Base-by-base conservation (phyloP, 179 eudicot genomes). In the Sideroxylon spinosum region DNA sequence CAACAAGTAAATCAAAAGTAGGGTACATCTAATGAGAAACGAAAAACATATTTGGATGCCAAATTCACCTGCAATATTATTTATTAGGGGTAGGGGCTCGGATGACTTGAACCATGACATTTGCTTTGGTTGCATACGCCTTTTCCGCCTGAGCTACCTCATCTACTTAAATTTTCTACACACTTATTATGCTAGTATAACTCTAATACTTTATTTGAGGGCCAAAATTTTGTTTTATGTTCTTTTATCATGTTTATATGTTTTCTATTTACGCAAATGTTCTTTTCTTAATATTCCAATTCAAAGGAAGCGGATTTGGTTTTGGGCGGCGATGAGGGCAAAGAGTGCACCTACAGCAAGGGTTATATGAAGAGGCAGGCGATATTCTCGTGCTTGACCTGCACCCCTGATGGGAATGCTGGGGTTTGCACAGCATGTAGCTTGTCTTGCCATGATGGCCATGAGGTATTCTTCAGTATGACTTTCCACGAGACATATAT, bases 321-420 rank as follows among this genome's bases (percentile, higher is more conserved):
- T 73, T 83, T 95, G 88, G 99, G 99, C 48, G 99, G 98, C 57
- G 99, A 95, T 81, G 97, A 91, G 65, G 99, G 99, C 78, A 88
- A 92, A 73, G 98, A 90, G 75, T 95, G 99, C 83, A 95, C 99
- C 37, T 95, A 93, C 77, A 59, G 62, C 20, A 89, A 89, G 78
- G 99, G 98, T 62, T 95, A 95, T 81, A 82, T 93, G 92, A 95
- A 95, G 85, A 88, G 99, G 82, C 99, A 95, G 81, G 99, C 99
- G 22, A 83, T 95, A 68, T 95, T 95, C 83, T 95, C 99, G 44
- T 95, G 99, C 82, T 84, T 95, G 92, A 95, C 99, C 68, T 95
- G 99, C 89, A 92, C 92, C 37, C 99, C 99, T 17, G 97, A 92
- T 76, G 99, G 95, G 79, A 93, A 91, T 89, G 97, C 97, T 81